These are phyloP conservation scores for Gossypium arboreum DNA, from an alignment of 345 rosid species.

Conservation along the genomic window DNA sequence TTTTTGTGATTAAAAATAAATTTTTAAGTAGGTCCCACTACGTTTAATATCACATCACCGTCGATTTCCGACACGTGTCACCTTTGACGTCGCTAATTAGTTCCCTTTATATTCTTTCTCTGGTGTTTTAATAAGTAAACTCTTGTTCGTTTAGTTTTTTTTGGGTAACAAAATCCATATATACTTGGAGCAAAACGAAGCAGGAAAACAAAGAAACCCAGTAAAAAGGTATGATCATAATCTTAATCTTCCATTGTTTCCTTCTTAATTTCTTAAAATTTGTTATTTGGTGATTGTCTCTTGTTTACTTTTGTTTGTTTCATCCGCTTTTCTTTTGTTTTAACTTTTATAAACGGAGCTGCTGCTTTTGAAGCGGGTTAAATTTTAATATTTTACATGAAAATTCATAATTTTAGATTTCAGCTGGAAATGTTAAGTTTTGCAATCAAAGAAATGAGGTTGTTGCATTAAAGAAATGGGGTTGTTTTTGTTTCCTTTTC, in stretches of 20 bases:
- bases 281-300: no score
- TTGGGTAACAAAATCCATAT: neutral
- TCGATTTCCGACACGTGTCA: slow-evolving; percentile 38
- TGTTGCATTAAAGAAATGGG: neutral
- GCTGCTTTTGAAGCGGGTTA: neutral
- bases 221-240: slow-evolving; percentile 21
- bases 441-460: no score
- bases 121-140: neutral
- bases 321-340: neutral
- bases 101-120: no score
- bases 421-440: neutral
- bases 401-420: neutral
- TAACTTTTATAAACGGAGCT: neutral
- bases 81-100: slow-evolving; percentile 19
- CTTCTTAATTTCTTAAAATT: neutral
- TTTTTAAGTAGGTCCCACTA: neutral
- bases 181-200: neutral
- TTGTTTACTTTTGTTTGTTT: neutral
- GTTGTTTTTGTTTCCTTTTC: neutral
- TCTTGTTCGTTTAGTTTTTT: neutral
- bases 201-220: neutral
- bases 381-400: neutral
- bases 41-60: neutral
- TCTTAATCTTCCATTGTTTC: neutral
- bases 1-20: no score